Evolutionary conservation across 345 rosid genomes (phyloP), one percentile per base, ranked within the genome.

Genomic region (Arabis hirsuta): DNA sequence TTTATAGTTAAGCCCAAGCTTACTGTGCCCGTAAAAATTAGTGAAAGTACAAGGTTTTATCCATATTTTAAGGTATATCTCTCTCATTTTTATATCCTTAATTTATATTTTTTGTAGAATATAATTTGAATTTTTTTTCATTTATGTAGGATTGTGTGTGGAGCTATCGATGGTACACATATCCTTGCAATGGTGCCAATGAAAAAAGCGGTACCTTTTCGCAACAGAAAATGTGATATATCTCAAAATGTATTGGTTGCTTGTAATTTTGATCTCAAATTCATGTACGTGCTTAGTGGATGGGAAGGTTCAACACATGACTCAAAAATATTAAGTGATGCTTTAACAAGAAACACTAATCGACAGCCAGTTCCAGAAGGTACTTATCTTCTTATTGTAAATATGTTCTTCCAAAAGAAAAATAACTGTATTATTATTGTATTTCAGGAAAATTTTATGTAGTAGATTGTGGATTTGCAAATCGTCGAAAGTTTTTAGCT

Each of bases 251-350:
- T 43, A 38, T 26, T 61, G 38, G 24, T 14, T 57, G 14, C 52
- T 24, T 61, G 39, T 13, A 61, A 61, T n/a, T 61, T 61, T 56
- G 44, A 56, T 56, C 43, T 54, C 14, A 5, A 24, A 26, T 52
- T 12, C 36, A 53, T 53, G 7, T 27, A 56, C 4, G 7, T 32
- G 6, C 60, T 55, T 55, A 55, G 42, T 2, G 42, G 42, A 8
- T 55, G 42, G 42, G 60, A 55, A 32, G 13, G 24, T 32, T 32
- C 4, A 14, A 12, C 42, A 14, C 26, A 55, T 32, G 60, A 32
- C 13, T 32, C 60, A 32, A 55, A n/a, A 32, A 7, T 55, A 55
- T 31, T 55, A 55, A 55, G n/a, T 32, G 41, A 55, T 55, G 60
- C 60, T 31, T n/a, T 55, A n/a, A 51, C 32, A 51, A 51, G 9